These are phyloP conservation scores for Claviceps capensis DNA, from an alignment of 2,329 filamentous ascomycete genomes.

Conservation along the genomic window DNA sequence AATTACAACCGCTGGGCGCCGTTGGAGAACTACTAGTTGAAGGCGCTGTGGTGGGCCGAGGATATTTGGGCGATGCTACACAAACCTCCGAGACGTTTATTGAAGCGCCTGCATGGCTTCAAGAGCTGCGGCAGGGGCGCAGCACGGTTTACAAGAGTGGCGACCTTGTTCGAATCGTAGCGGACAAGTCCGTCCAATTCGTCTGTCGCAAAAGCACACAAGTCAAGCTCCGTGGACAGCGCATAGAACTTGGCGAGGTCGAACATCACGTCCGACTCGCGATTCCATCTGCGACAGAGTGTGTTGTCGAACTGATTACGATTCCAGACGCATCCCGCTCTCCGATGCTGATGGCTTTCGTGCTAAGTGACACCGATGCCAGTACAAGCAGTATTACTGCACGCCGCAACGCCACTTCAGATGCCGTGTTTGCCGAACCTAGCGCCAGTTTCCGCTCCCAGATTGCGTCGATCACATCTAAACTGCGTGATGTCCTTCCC, in stretches of 20 bases:
- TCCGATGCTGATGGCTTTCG: not conserved
- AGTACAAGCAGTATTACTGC: not conserved
- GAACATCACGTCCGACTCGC: not conserved
- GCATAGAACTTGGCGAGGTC: conserved; percentile 3
- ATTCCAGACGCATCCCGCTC: not conserved
- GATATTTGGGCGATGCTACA: not conserved
- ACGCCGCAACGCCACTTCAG: not conserved
- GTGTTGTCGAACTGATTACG: not conserved
- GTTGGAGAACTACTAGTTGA: conserved; percentile 2
- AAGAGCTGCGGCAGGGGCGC: not conserved
- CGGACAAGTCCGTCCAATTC: not conserved
- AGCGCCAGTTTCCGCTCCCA: not conserved
- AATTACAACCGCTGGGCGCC: not conserved
- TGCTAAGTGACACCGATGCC: not conserved
- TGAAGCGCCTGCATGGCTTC: not conserved
- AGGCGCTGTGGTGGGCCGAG: not conserved
- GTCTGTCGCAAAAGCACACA: conserved; percentile 1
- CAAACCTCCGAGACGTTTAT: not conserved
- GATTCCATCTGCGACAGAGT: not conserved
- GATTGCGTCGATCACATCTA: not conserved
- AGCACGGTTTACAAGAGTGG: not conserved
- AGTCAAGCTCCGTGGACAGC: conserved; percentile 3
- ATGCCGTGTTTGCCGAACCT: not conserved
- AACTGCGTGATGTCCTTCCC: not conserved
- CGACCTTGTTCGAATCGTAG: not conserved